These are phyloP conservation scores for Ensete glaucum DNA, from an alignment of 176 grass and related monocot species.

Conservation along the genomic window DNA sequence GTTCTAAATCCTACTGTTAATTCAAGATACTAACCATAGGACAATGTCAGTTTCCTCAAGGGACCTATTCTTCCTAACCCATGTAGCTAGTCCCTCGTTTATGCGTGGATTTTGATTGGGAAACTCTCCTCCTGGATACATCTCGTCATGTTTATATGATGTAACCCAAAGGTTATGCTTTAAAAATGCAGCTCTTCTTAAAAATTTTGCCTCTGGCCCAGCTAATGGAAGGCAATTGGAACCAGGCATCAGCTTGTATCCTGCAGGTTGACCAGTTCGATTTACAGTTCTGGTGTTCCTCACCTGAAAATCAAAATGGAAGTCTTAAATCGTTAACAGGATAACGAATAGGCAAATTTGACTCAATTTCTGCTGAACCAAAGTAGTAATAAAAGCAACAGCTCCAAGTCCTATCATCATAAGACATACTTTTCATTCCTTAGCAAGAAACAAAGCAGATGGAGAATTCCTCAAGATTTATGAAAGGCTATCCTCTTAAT, in stretches of 20 bases:
- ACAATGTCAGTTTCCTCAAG: slow-evolving; percentile 93
- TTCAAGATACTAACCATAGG: slow-evolving; percentile 50
- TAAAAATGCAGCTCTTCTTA: slow-evolving; percentile 87
- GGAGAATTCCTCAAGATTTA: background rate
- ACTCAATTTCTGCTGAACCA: too few species aligned
- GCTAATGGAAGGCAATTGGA: slow-evolving; percentile 74
- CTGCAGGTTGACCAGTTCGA: slow-evolving; percentile 88
- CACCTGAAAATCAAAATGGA: slow-evolving; percentile 33
- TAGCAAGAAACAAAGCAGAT: background rate
- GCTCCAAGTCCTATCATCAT: too few species aligned
- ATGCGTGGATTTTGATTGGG: slow-evolving; percentile 94
- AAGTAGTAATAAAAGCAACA: too few species aligned
- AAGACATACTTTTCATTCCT: too few species aligned
- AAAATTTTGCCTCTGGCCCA: slow-evolving; percentile 75
- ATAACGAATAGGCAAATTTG: too few species aligned
- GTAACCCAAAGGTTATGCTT: slow-evolving; percentile 99
- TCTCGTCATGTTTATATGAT: slow-evolving; percentile 69
- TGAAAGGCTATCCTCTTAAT: background rate
- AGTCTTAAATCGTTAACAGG: background rate
- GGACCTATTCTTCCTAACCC: slow-evolving; percentile 86
- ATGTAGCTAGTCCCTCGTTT: slow-evolving; percentile 88
- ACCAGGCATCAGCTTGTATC: slow-evolving; percentile 88
- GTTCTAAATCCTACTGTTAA: too few species aligned
- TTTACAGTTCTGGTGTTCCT: slow-evolving; percentile 89
- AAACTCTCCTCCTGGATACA: slow-evolving; percentile 93